phyloP scores from a whole-genome alignment of 2,329 filamentous ascomycete species.

The Stemphylium lycopersici region DNA sequence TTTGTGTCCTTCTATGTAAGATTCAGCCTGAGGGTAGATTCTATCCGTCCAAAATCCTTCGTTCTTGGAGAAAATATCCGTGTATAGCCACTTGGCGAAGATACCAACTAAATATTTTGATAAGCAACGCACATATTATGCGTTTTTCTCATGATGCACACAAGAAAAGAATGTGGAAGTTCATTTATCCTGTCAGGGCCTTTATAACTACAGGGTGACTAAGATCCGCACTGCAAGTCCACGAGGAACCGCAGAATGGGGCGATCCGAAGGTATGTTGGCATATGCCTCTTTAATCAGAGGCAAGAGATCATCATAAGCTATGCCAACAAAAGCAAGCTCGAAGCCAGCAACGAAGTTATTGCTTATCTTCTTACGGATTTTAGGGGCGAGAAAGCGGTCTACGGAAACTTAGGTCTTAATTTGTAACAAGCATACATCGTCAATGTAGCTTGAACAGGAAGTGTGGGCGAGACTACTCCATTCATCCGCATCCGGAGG shows the following conservation, averaged over 20 bases:
- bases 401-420: slow-evolving; percentile 12
- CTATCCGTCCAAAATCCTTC: no score
- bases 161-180: neutral
- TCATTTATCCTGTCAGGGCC: neutral
- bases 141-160: neutral
- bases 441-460: no score
- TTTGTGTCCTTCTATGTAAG: no score
- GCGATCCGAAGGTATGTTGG: neutral
- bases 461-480: neutral
- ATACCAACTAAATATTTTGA: neutral
- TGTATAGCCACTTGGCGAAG: neutral
- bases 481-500: neutral
- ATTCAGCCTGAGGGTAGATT: no score
- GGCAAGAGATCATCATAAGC: neutral
- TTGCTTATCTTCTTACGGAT: neutral
- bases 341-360: neutral
- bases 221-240: neutral
- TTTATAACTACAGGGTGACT: neutral
- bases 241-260: neutral
- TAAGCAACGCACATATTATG: neutral
- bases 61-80: neutral
- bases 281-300: neutral
- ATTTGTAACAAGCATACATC: neutral
- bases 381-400: neutral
- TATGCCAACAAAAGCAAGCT: neutral